These are phyloP conservation scores for Plantago elongata DNA, from an alignment of 257 asterid genomes.

Conservation along the genomic window DNA sequence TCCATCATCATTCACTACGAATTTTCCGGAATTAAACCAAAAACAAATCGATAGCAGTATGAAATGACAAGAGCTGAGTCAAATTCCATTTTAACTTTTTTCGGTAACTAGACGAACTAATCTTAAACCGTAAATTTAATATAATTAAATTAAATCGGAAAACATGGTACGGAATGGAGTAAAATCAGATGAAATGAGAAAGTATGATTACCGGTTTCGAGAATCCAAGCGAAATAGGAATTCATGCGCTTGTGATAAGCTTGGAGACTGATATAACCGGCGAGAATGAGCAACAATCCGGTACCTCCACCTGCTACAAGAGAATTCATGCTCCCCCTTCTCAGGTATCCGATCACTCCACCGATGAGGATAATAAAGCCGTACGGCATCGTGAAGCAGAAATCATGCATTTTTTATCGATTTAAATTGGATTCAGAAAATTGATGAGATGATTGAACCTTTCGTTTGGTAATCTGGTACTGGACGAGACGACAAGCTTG, in stretches of 20 bases:
- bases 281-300: slow-evolving; percentile 66
- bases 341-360: slow-evolving; percentile 75
- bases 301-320: slow-evolving; percentile 82
- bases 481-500: too few relatives aligned
- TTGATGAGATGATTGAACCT: too few relatives aligned
- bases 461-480: too few relatives aligned
- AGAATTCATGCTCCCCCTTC: slow-evolving; percentile 79
- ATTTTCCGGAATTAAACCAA: neutral
- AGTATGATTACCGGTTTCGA: slow-evolving; percentile 74
- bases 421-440: too few relatives aligned
- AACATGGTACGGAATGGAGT: too few relatives aligned
- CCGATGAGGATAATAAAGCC: slow-evolving; percentile 70
- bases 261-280: slow-evolving; percentile 89
- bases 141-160: too few relatives aligned
- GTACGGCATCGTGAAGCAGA: slow-evolving; percentile 96
- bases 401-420: slow-evolving; percentile 71
- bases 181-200: too few relatives aligned
- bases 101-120: too few relatives aligned
- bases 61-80: too few relatives aligned
- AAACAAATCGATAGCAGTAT: neutral
- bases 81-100: too few relatives aligned
- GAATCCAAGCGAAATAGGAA: slow-evolving; percentile 65
- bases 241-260: slow-evolving; percentile 78
- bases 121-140: too few relatives aligned
- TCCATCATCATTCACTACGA: too few relatives aligned